phyloP scores from a whole-genome alignment of 1,284 basidiomycete species.

The Heterobasidion annosum region DNA sequence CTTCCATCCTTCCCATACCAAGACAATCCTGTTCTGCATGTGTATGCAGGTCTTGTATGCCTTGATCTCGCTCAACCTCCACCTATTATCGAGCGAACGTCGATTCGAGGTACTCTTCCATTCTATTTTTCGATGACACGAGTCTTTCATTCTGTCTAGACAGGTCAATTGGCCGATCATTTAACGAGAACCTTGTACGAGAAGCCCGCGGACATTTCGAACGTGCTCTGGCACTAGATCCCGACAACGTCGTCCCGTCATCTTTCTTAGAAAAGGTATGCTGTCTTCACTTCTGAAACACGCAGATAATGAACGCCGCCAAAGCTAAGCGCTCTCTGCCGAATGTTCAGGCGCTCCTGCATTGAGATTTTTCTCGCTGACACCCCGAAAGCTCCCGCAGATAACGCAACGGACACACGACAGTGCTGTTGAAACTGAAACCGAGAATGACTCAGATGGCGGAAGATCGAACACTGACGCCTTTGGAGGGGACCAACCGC shows the following conservation, averaged over 20 bases:
- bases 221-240: conserved; percentile 49
- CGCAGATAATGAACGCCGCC: background rate
- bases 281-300: background rate
- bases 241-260: conserved; percentile 43
- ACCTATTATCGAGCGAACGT: background rate
- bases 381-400: background rate
- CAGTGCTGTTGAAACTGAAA: background rate
- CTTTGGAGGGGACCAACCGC: conserved; percentile 10
- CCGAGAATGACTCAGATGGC: conserved; percentile 2
- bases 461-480: conserved; percentile 15
- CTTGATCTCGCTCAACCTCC: conserved; percentile 46
- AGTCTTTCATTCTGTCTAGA: background rate
- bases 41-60: conserved; percentile 73
- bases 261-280: conserved; percentile 46
- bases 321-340: too few species aligned
- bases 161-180: background rate
- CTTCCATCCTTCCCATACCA: conserved; percentile 80
- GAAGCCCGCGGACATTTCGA: conserved; percentile 59
- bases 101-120: background rate
- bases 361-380: background rate
- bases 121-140: background rate
- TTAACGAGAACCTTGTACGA: conserved; percentile 30
- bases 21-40: conserved; percentile 69
- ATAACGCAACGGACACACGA: background rate
- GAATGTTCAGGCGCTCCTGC: too few species aligned